phyloP scores from a whole-genome alignment of 2,329 filamentous ascomycete species.

The Diaporthe citrichinensis region DNA sequence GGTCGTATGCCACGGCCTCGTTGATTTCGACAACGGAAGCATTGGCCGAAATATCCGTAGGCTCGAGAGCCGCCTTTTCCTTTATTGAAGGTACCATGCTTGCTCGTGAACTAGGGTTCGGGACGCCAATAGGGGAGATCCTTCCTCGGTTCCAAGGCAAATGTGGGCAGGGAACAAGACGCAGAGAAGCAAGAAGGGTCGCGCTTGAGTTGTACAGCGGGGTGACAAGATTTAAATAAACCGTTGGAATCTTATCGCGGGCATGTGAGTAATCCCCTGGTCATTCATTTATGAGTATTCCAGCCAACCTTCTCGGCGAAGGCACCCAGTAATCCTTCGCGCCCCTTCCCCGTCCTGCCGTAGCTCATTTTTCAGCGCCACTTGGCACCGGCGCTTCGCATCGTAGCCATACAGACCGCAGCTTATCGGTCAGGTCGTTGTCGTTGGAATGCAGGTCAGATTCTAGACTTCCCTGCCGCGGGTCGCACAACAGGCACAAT shows the following conservation, averaged over 20 bases:
- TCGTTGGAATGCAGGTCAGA: slow-evolving; percentile 29
- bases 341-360: neutral
- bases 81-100: neutral
- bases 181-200: neutral
- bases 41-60: neutral
- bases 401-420: slow-evolving; percentile 16
- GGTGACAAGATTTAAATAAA: neutral
- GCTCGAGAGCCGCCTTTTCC: neutral
- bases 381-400: slow-evolving; percentile 21
- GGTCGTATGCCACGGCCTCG: slow-evolving; percentile 45
- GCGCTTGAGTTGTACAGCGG: neutral
- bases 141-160: neutral
- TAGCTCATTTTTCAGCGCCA: slow-evolving; percentile 18
- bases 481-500: slow-evolving; percentile 12
- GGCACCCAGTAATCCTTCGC: slow-evolving; percentile 21
- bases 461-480: slow-evolving; percentile 10
- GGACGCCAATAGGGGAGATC: neutral
- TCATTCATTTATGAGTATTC: neutral
- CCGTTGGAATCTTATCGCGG: neutral
- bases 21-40: slow-evolving; percentile 11
- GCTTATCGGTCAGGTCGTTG: slow-evolving; percentile 5
- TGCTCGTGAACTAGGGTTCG: neutral
- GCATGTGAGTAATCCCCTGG: neutral
- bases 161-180: neutral
- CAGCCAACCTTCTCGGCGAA: slow-evolving; percentile 1